A percentile compares a stretch with the other conserved stretches of the same genome.
Evolutionary conservation across 768 basidiomycete genomes (phyloP).

Genomic region (Amanita subjunquillea): DNA sequence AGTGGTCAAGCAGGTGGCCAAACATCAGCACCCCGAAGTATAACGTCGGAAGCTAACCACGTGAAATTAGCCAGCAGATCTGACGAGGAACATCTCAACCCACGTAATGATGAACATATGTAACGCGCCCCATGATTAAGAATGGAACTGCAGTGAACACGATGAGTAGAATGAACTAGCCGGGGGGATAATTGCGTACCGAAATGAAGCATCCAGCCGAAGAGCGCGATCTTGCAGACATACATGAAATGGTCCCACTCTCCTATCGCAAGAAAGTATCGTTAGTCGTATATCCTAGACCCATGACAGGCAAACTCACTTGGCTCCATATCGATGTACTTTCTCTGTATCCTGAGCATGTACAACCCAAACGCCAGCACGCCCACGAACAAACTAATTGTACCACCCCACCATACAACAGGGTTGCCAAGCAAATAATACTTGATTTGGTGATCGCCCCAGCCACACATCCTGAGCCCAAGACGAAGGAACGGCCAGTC

Average conservation of each 20-base stretch:
- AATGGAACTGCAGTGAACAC: constrained; percentile 61
- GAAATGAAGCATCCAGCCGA: constrained; percentile 90
- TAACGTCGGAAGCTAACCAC: constrained; percentile 75
- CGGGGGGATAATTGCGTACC: constrained; percentile 32
- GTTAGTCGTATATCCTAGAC: background rate
- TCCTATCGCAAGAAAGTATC: constrained; percentile 25
- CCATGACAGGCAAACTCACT: constrained; percentile 35
- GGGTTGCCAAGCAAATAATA: constrained; percentile 95
- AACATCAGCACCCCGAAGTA: constrained; percentile 94
- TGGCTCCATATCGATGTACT: constrained; percentile 85
- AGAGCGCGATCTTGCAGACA: constrained; percentile 82
- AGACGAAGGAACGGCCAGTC: constrained; percentile 92
- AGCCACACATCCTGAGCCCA: constrained; percentile 95
- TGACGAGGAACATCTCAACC: constrained; percentile 19
- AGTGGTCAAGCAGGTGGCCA: constrained; percentile 86
- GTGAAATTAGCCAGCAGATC: constrained; percentile 3
- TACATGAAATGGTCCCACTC: constrained; percentile 96
- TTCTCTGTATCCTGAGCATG: constrained; percentile 74
- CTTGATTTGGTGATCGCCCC: constrained; percentile 81
- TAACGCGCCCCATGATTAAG: constrained; percentile 96
- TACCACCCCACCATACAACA: constrained; percentile 81
- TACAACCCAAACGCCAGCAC: constrained; percentile 53
- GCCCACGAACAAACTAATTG: constrained; percentile 51
- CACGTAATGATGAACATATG: constrained; percentile 94
- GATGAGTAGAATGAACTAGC: constrained; percentile 1